Percentiles rank a stretch among this genome's conserved stretches.
phyloP scores from a whole-genome alignment of 2,329 filamentous ascomycete species.

The Penicillium verrucosum region DNA sequence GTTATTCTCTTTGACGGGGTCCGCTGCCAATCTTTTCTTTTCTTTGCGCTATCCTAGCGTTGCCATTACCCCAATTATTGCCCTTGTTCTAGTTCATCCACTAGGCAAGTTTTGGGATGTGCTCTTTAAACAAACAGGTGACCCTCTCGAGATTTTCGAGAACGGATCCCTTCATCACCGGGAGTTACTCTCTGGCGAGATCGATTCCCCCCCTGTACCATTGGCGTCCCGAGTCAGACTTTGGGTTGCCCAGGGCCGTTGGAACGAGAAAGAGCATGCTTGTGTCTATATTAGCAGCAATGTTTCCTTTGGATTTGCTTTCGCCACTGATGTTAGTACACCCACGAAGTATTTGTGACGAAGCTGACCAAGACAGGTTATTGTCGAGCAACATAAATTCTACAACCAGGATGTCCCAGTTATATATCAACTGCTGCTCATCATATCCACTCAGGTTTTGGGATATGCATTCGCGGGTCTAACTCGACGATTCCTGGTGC shows the following conservation, averaged over 20 bases:
- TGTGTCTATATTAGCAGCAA: slow-evolving; percentile 89
- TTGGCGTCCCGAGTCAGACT: slow-evolving; percentile 53
- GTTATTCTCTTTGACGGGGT: slow-evolving; percentile 75
- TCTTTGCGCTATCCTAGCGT: slow-evolving; percentile 87
- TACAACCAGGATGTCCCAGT: slow-evolving; percentile 78
- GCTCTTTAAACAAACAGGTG: slow-evolving; percentile 59
- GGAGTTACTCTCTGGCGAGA: slow-evolving; percentile 22
- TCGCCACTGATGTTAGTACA: slow-evolving; percentile 68
- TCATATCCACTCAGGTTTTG: slow-evolving; percentile 79
- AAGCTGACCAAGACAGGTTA: slow-evolving; percentile 50
- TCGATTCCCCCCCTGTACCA: slow-evolving; percentile 18
- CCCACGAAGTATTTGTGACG: background rate
- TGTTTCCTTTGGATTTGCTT: slow-evolving; percentile 84
- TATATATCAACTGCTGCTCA: slow-evolving; percentile 75
- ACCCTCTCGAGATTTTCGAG: slow-evolving; percentile 55
- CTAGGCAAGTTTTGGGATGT: slow-evolving; percentile 77
- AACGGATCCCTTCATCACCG: slow-evolving; percentile 56
- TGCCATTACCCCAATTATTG: slow-evolving; percentile 80
- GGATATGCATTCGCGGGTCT: slow-evolving; percentile 84
- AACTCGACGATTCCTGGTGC: slow-evolving; percentile 74
- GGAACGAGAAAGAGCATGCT: slow-evolving; percentile 87
- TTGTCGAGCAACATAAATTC: slow-evolving; percentile 85
- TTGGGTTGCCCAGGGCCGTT: slow-evolving; percentile 75
- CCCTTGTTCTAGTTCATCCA: slow-evolving; percentile 66
- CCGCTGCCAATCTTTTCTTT: slow-evolving; percentile 65